Percentiles rank a stretch among this genome's conserved stretches.
phyloP scores from a whole-genome alignment of 2,329 filamentous ascomycete genomes.

The Zymoseptoria brevis region DNA sequence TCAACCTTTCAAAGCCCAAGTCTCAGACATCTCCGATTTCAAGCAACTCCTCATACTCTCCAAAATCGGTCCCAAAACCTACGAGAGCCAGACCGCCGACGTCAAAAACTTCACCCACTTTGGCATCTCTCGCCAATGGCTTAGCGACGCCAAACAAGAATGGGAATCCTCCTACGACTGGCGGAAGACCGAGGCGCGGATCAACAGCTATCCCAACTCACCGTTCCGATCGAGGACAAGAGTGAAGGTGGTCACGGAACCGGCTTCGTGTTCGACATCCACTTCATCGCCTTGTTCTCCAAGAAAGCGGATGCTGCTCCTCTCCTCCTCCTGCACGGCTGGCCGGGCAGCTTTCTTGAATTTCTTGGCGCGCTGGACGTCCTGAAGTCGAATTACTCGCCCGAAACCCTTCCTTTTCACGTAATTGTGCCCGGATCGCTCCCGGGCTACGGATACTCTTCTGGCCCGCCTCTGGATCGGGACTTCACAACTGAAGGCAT shows the following conservation, averaged over 20 bases:
- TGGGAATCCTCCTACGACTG: slow-evolving; percentile 44
- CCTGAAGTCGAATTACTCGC: slow-evolving; percentile 42
- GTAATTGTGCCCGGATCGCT: slow-evolving; percentile 49
- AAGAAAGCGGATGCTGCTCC: slow-evolving; percentile 41
- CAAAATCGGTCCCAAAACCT: slow-evolving; percentile 33
- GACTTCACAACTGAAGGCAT: slow-evolving; percentile 37
- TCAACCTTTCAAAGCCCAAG: slow-evolving; percentile 35
- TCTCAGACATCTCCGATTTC: slow-evolving; percentile 39
- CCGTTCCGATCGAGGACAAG: slow-evolving; percentile 33
- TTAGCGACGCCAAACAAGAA: slow-evolving; percentile 30
- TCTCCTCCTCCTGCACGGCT: slow-evolving; percentile 48
- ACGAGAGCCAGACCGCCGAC: slow-evolving; percentile 40
- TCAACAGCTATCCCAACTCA: slow-evolving; percentile 47
- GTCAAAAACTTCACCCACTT: slow-evolving; percentile 28
- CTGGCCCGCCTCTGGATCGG: slow-evolving; percentile 38
- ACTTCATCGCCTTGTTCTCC: slow-evolving; percentile 47
- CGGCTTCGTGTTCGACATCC: slow-evolving; percentile 35
- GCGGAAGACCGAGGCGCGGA: slow-evolving; percentile 35
- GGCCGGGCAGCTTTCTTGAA: slow-evolving; percentile 48
- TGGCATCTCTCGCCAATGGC: slow-evolving; percentile 43
- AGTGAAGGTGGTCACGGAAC: slow-evolving; percentile 4
- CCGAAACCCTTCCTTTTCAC: slow-evolving; percentile 48
- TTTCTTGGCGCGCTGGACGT: slow-evolving; percentile 46
- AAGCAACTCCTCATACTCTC: slow-evolving; percentile 40
- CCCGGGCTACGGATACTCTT: slow-evolving; percentile 48